phyloP scores from a whole-genome alignment of 495 filamentous ascomycete genomes.

The Daldinia loculata region DNA sequence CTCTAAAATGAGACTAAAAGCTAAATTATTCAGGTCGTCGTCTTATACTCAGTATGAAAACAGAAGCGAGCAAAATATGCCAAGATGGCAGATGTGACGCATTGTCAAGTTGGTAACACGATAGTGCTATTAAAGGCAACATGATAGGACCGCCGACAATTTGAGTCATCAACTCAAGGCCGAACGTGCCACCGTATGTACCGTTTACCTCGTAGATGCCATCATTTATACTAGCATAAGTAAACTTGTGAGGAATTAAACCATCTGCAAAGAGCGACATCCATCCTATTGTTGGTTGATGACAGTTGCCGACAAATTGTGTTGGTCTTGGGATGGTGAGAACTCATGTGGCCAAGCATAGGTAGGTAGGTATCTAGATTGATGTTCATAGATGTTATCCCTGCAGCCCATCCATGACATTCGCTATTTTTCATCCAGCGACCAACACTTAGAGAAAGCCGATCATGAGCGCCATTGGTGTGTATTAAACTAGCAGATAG shows the following conservation, averaged over 20 bases:
- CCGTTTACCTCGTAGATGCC: conserved; percentile 35
- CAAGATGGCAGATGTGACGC: conserved; percentile 63
- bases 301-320: neutral
- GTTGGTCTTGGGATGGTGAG: neutral
- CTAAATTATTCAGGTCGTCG: too few species aligned
- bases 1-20: neutral
- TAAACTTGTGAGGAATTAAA: conserved; percentile 49
- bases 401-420: neutral
- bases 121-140: conserved; percentile 73
- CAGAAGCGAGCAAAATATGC: conserved; percentile 49
- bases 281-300: neutral
- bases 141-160: conserved; percentile 53
- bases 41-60: neutral
- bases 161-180: conserved; percentile 35
- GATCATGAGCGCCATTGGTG: neutral
- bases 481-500: neutral
- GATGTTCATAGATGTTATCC: neutral
- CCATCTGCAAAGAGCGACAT: neutral
- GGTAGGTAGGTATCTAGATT: too few species aligned
- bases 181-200: conserved; percentile 30
- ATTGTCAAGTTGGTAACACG: conserved; percentile 75
- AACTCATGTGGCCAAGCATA: neutral
- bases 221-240: conserved; percentile 41
- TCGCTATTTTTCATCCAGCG: neutral
- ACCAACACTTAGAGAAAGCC: neutral